Conservation (phyloP, 495 filamentous ascomycete species). For the Hypoxylon trugodes region DNA sequence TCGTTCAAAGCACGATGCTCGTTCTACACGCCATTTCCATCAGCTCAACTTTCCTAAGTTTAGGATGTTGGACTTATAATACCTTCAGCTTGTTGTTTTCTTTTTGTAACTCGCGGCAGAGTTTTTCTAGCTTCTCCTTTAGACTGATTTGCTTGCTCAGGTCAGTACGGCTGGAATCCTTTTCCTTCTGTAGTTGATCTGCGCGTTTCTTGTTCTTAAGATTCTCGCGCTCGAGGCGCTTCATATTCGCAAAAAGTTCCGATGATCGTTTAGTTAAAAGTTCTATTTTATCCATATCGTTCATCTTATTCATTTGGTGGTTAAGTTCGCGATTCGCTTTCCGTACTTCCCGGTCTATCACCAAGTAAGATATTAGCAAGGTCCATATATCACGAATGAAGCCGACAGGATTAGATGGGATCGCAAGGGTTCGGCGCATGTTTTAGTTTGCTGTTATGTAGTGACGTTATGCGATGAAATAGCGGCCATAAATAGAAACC, state of each 20-base stretch:
- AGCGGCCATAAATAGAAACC: not conserved
- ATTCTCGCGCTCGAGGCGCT: slow-evolving; percentile 90
- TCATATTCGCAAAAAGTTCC: slow-evolving; percentile 92
- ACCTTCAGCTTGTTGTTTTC: slow-evolving; percentile 99
- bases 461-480: slow-evolving; percentile 10
- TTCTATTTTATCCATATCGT: slow-evolving; percentile 77
- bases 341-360: slow-evolving; percentile 73
- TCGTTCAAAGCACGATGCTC: slow-evolving; percentile 89
- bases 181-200: slow-evolving; percentile 95
- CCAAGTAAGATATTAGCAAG: slow-evolving; percentile 24
- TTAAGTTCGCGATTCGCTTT: slow-evolving; percentile 92
- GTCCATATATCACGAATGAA: slow-evolving; percentile 1
- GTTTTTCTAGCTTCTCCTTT: slow-evolving; percentile 94
- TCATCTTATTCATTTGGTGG: slow-evolving; percentile 80
- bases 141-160: slow-evolving; percentile 84
- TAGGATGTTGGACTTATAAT: slow-evolving; percentile 30
- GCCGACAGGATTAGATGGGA: not conserved
- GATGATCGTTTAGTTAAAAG: slow-evolving; percentile 88
- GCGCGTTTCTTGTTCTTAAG: slow-evolving; percentile 94
- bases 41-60: slow-evolving; percentile 40
- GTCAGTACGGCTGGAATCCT: slow-evolving; percentile 86
- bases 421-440: slow-evolving; percentile 3
- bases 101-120: slow-evolving; percentile 89
- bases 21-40: slow-evolving; percentile 65
- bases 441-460: slow-evolving; percentile 7